These are phyloP conservation scores for Blastobotrys attinorum DNA, from an alignment of 805 yeast species.

Conservation along the genomic window DNA sequence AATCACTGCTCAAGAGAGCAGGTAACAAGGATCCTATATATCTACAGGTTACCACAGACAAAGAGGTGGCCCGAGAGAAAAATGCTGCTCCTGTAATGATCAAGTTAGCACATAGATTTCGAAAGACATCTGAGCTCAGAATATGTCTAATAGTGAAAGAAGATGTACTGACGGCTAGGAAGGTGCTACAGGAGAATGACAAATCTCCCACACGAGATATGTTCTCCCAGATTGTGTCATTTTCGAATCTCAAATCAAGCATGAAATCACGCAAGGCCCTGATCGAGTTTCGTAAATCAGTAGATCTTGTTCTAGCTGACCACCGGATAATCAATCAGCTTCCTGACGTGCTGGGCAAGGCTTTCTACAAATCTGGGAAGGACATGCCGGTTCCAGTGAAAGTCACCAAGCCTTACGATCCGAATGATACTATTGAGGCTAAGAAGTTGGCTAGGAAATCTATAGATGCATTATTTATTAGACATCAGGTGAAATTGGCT, in stretches of 20 bases:
- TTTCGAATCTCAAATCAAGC: conserved; percentile 46
- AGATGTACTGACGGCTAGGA: conserved; percentile 32
- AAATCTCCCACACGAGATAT: conserved; percentile 47
- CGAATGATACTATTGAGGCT: conserved; percentile 19
- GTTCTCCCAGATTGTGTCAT: conserved; percentile 53
- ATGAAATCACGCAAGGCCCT: conserved; percentile 39
- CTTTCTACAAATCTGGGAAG: conserved; percentile 55
- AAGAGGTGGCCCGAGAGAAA: conserved; percentile 3
- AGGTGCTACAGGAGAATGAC: conserved; percentile 39
- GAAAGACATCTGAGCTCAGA: conserved; percentile 12
- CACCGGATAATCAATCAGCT: conserved; percentile 55
- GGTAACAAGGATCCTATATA: conserved; percentile 11
- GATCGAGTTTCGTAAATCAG: conserved; percentile 37
- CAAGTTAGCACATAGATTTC: conserved; percentile 15
- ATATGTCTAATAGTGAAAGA: conserved; percentile 57
- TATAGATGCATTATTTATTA: conserved; percentile 56
- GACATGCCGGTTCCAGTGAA: conserved; percentile 63
- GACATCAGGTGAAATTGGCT: conserved; percentile 57
- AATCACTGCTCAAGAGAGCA: conserved; percentile 9
- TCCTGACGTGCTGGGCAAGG: conserved; percentile 49
- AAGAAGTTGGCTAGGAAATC: conserved; percentile 23
- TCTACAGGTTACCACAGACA: conserved; percentile 13
- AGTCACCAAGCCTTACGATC: conserved; percentile 8
- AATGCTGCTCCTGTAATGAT: conserved; percentile 15
- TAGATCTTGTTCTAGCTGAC: conserved; percentile 61